phyloP scores from a whole-genome alignment of 148 eudicot species.

The Fagopyrum esculentum region DNA sequence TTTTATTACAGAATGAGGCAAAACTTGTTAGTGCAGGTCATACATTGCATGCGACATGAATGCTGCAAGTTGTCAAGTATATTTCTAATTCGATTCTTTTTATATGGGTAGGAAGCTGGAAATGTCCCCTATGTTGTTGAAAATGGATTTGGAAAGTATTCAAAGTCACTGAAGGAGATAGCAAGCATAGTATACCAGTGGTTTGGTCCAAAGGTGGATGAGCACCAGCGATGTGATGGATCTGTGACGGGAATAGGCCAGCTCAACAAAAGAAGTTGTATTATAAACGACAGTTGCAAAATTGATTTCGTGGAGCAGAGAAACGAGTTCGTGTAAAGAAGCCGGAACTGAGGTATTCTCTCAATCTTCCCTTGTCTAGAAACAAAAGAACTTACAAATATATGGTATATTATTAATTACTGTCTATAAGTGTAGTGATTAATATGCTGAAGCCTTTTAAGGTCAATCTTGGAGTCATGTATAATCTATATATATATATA shows the following conservation, averaged over 20 bases:
- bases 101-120: slow-evolving; percentile 60
- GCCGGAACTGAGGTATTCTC: background rate
- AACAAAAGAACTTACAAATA: too few species aligned
- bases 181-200: slow-evolving; percentile 70
- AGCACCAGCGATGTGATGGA: slow-evolving; percentile 1
- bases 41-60: background rate
- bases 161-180: slow-evolving; percentile 80
- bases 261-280: too few species aligned
- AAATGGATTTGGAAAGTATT: slow-evolving; percentile 83
- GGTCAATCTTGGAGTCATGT: background rate
- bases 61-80: background rate
- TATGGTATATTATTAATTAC: background rate
- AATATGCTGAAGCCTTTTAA: background rate
- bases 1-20: background rate
- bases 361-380: background rate
- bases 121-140: slow-evolving; percentile 92
- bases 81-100: background rate
- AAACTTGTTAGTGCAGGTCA: background rate
- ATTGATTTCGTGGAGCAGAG: background rate
- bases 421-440: background rate
- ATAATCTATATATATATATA: background rate
- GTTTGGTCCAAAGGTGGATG: slow-evolving; percentile 83
- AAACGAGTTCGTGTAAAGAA: background rate
- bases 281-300: background rate
- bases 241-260: too few species aligned